phyloP scores from a whole-genome alignment of 164 flowering plant species.

The Vitis cinerea region DNA sequence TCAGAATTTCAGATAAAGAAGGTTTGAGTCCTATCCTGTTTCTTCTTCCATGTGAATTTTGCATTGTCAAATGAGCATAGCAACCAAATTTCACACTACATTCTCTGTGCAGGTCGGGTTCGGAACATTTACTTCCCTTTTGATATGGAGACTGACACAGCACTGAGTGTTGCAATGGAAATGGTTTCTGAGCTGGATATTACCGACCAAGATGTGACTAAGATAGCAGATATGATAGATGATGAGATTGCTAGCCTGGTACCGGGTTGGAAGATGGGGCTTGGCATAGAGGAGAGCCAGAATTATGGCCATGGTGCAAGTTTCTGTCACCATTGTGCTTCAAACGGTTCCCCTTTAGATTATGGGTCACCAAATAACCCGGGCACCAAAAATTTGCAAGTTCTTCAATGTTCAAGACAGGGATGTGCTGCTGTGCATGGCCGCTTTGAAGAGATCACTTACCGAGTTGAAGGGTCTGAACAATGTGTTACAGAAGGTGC shows the following conservation, averaged over 20 bases:
- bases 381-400: constrained; percentile 35
- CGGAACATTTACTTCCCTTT: constrained; percentile 91
- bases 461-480: constrained; percentile 45
- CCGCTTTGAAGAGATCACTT: constrained; percentile 70
- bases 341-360: constrained; percentile 36
- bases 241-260: constrained; percentile 72
- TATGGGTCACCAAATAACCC: constrained; percentile 34
- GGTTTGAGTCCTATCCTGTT: constrained; percentile 35
- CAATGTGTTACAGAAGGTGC: constrained; percentile 28
- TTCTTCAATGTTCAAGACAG: constrained; percentile 35
- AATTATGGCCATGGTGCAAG: constrained; percentile 10
- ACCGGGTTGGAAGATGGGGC: constrained; percentile 68
- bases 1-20: constrained; percentile 81
- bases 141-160: constrained; percentile 77
- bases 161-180: constrained; percentile 80
- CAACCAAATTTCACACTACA: not conserved
- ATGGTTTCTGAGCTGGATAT: constrained; percentile 89
- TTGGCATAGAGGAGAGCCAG: constrained; percentile 34
- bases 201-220: constrained; percentile 79
- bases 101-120: constrained; percentile 58
- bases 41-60: not conserved
- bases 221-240: constrained; percentile 90
- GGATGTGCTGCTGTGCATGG: constrained; percentile 51
- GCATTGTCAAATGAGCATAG: not conserved
- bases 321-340: constrained; percentile 52